Percentiles rank a stretch among this genome's conserved stretches.
phyloP scores from a whole-genome alignment of 805 yeast species.

The Metschnikowia cubensis region DNA sequence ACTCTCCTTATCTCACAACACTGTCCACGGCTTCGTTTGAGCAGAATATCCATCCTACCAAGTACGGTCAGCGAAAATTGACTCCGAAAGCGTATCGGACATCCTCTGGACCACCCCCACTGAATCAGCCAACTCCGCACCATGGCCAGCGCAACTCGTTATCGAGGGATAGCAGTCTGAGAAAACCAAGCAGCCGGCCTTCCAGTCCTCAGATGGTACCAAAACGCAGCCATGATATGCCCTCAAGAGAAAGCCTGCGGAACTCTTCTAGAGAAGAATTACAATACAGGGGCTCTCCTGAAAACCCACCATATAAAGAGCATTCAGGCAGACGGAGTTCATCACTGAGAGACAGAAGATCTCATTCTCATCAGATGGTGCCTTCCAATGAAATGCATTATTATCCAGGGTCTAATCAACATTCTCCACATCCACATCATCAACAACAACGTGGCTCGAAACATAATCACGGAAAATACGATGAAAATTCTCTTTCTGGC shows the following conservation, averaged over 20 bases:
- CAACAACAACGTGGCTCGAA: background rate
- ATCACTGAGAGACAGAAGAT: background rate
- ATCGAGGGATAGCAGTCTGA: background rate
- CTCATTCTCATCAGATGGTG: background rate
- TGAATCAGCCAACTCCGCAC: background rate
- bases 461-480: background rate
- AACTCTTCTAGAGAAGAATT: background rate
- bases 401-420: background rate
- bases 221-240: background rate
- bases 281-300: background rate
- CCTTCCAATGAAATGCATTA: background rate
- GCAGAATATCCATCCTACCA: constrained; percentile 12
- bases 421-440: background rate
- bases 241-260: background rate
- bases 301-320: background rate
- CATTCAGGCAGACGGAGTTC: background rate
- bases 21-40: constrained; percentile 8
- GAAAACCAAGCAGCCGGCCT: background rate
- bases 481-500: background rate
- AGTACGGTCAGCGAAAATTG: constrained; percentile 13
- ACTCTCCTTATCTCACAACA: constrained; percentile 23
- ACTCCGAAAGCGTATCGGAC: constrained; percentile 8
- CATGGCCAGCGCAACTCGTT: background rate
- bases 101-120: constrained; percentile 1
- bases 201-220: background rate